A percentile compares a stretch with the other conserved stretches of the same genome.
Conservation (phyloP, 163 green algal genomes). For the Trebouxia gelatinosa region DNA sequence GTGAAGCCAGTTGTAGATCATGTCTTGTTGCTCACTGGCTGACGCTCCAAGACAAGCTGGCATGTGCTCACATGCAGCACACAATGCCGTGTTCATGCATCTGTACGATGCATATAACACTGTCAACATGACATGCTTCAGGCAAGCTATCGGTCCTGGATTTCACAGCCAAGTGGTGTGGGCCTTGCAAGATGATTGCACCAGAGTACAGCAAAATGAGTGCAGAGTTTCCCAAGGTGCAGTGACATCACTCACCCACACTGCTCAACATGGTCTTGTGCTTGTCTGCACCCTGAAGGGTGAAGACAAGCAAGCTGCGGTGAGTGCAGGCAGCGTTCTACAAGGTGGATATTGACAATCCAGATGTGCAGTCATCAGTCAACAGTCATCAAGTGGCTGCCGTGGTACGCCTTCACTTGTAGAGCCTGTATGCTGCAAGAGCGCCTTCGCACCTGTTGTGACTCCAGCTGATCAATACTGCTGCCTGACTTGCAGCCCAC, state of each 20-base stretch:
- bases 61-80: too few species aligned
- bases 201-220: constrained; percentile 22
- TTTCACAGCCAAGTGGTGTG: constrained; percentile 27
- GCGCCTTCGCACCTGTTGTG: neutral
- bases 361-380: constrained; percentile 4
- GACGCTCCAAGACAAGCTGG: too few species aligned
- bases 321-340: constrained; percentile 10
- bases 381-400: neutral
- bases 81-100: too few species aligned
- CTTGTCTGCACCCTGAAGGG: neutral
- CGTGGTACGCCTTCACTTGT: neutral
- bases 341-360: constrained; percentile 26
- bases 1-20: too few species aligned
- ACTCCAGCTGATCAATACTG: neutral
- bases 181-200: constrained; percentile 25
- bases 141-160: constrained; percentile 19
- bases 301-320: too few species aligned
- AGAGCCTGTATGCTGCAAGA: neutral
- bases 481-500: neutral
- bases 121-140: too few species aligned
- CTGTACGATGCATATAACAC: too few species aligned
- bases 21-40: too few species aligned
- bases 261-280: neutral
- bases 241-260: neutral
- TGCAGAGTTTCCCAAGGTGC: neutral